Evolutionary conservation across 1,284 basidiomycete species (phyloP), one percentile per base, ranked within the genome.

Genomic region (Rhodotorula sp.): DNA sequence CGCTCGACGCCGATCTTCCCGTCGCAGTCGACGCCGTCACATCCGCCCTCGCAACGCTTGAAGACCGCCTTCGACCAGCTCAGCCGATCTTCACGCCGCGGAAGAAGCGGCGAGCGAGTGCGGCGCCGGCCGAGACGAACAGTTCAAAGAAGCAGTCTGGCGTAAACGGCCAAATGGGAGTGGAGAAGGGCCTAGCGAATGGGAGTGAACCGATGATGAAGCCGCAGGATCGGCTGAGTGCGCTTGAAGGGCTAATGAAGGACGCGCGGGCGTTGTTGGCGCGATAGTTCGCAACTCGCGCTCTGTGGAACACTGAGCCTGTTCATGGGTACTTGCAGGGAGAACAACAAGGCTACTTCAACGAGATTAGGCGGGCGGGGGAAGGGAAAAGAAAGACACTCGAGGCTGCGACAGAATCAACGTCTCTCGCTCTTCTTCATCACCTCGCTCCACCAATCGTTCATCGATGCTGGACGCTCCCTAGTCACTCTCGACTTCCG

Each of bases 31-130:
- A 24, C 1, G 36, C 20, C 0, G 10, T 66, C 15, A 48, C 59
- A 22, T 32, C 46, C 27, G 27, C 59, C 22, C 62, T 69, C 19
- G 30, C 19, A 8, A 24, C 29, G 11, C 24, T 46, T 19, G 67
- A 62, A 20, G 54, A 44, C 20, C 46, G 24, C 22, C 10, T 52
- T 19, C 32, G 22, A 9, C 55, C 55, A 2, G 32, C 24, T 6
- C 27, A 34, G 32, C n/a, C n/a, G n/a, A 49, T 27, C 0, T 6
- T 20, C 11, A 17, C 24, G n/a, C 29, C 20, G 24, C 49, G n/a
- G 59, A 73, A 70, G 68, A 73, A 73, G 59, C 59, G 68, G 19
- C 62, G 69, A 19, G 68, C 71, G 24, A 67, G 68, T 27, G 17
- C 62, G 10, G 57, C 59, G 2, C 56, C 62, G 19, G 29, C 22